Base-by-base conservation (phyloP, 495 filamentous ascomycete species). In the Tuber calosporum region DNA sequence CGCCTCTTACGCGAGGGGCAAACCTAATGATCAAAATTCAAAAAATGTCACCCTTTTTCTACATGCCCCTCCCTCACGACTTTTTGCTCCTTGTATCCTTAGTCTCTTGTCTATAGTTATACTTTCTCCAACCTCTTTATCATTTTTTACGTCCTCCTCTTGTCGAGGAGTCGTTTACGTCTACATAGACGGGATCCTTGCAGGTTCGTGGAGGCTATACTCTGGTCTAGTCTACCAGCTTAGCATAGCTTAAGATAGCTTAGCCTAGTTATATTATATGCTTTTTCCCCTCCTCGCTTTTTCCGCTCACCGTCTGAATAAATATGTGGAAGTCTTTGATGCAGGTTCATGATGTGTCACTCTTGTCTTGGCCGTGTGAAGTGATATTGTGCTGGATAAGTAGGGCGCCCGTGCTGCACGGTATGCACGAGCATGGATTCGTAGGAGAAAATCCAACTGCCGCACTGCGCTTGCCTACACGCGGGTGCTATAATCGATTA, bases 61-160 rank as follows among this genome's bases (percentile, higher is more conserved):
- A 34, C 26, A 34, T 34, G 19, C 26, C 26, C n/a, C 53, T 15
- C 53, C 53, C 6, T 26, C 26, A 62, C 3, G 53, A 34, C 53
- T 17, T 17, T 62, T 62, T 62, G 30, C 26, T 62, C 53, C 7
- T 58, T 62, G 53, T 62, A 62, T 34, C 53, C 45, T n/a, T 62
- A 62, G 26, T 34, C 53, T 62, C 17, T 62, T 62, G 53, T 34
- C 53, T 62, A 13, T 62, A 62, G 53, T 62, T 62, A 62, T 62
- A 62, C 26, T 62, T 62, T 62, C 26, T 62, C 26, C 13, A 19
- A 15, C 13, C 26, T 62, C n/a, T 30, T 15, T 4, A 1, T 4
- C 13, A 1, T 30, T 34, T 62, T 30, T 19, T 4, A 62, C 26
- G n/a, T 6, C 6, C 48, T 6, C 53, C 53, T 15, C 26, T 62